Conservation (phyloP, 768 basidiomycete genomes). For the Xanthoconium purpureum region DNA sequence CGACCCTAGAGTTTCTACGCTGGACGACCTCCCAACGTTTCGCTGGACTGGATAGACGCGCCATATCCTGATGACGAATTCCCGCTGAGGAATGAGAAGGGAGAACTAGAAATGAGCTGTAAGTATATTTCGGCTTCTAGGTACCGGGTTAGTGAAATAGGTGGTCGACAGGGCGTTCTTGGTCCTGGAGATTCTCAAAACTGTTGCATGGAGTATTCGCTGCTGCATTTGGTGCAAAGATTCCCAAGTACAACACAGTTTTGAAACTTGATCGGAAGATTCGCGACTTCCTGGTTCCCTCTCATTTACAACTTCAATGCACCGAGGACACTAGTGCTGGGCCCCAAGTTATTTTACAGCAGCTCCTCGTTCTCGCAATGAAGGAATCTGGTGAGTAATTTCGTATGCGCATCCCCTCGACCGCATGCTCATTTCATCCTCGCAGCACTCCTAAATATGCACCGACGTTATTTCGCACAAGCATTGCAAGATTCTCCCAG, state of each 20-base stretch:
- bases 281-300: constrained; percentile 56
- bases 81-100: constrained; percentile 32
- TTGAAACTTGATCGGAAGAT: constrained; percentile 59
- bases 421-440: neutral
- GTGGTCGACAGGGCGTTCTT: constrained; percentile 45
- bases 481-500: constrained; percentile 57
- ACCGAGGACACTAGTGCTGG: constrained; percentile 14
- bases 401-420: neutral
- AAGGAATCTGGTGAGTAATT: constrained; percentile 49
- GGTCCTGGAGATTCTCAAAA: constrained; percentile 53
- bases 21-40: constrained; percentile 59
- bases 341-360: constrained; percentile 35
- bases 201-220: constrained; percentile 51
- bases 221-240: constrained; percentile 50
- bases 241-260: constrained; percentile 49
- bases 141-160: neutral
- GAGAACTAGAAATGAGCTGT: constrained; percentile 43
- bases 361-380: constrained; percentile 40
- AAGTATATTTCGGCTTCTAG: constrained; percentile 14
- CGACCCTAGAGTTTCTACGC: constrained; percentile 52
- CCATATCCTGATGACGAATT: constrained; percentile 48
- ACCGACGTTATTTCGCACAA: constrained; percentile 65
- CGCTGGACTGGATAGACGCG: constrained; percentile 51
- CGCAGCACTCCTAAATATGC: constrained; percentile 61
- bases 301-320: constrained; percentile 39